phyloP scores from a whole-genome alignment of 495 filamentous ascomycete genomes.

The Aspergillus campestris region DNA sequence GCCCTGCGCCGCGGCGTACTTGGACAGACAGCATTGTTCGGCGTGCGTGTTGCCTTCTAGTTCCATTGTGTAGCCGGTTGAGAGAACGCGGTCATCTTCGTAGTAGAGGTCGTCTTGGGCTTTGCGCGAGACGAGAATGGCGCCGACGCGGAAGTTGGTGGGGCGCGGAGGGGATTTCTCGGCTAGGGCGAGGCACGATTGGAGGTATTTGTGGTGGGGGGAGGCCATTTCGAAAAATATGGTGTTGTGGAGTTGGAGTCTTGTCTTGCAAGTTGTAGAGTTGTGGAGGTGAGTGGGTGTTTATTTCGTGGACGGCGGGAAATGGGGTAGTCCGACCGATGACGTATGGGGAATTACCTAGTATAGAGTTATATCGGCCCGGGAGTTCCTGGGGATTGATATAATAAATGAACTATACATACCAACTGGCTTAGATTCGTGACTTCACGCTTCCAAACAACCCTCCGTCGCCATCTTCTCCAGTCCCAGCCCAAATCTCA shows the following conservation, averaged over 20 bases:
- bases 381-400: too few relatives aligned
- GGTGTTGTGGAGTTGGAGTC: too few relatives aligned
- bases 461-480: too few relatives aligned
- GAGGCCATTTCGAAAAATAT: conserved; percentile 10
- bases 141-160: conserved; percentile 90
- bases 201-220: conserved; percentile 59
- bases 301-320: too few relatives aligned
- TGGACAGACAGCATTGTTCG: conserved; percentile 82
- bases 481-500: too few relatives aligned
- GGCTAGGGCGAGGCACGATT: conserved; percentile 63
- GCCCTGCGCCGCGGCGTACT: conserved; percentile 48
- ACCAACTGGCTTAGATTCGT: too few relatives aligned
- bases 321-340: too few relatives aligned
- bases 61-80: conserved; percentile 87
- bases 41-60: conserved; percentile 91
- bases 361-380: too few relatives aligned
- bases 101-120: conserved; percentile 17
- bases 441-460: too few relatives aligned
- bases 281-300: not conserved
- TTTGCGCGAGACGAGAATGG: conserved; percentile 57
- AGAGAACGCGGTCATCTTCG: conserved; percentile 52
- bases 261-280: too few relatives aligned
- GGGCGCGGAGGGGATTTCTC: conserved; percentile 71
- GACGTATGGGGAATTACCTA: too few relatives aligned
- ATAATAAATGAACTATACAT: too few relatives aligned